Evolutionary conservation across 75 land plant species (phyloP), one percentile per base, ranked within the genome.

Genomic region (Pseudotsuga menziesii): DNA sequence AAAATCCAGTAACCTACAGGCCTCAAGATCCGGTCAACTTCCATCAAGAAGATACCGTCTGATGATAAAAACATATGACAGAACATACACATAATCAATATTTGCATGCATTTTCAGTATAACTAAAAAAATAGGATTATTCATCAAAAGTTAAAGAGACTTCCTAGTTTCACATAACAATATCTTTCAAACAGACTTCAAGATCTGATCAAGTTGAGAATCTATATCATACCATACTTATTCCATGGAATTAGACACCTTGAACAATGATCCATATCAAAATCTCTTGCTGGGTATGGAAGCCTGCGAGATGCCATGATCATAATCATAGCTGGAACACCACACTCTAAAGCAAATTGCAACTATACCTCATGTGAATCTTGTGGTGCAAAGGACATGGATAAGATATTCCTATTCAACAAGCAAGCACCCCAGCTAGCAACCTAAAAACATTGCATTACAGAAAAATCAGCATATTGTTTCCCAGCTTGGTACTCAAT

Each of bases 221-320:
- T 4, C 36, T 5, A 29, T 75, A n/a, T 52, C 78, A 77, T 73
- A 92, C 95, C 88, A 58, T 85, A 85, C 54, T 81, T 71, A 32
- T 78, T 78, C 95, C 95, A 92, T 22, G 95, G 95, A 35, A 92
- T 92, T 58, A 92, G 89, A 82, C 94, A 92, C 27, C 94, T 91
- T 15, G 94, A 92, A 75, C 94, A 92, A 64, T 92, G 94, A 27
- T 93, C 94, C 93, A 92, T 86, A 80, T 92, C 94, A 73, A 92
- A 92, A 44, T 93, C 86, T 14, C 91, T 72, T 3, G 93, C 80
- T 25, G 94, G 93, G 78, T 92, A 92, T 20, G 92, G 94, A 52
- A 92, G 90, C 70, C 93, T 77, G 29, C 79, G 80, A 12, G 93
- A 86, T 13, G 95, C 89, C 75, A 92, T 77, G 61, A 92, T 82